phyloP scores from a whole-genome alignment of 116 monocot genomes.

The Phalaenopsis hybrid region DNA sequence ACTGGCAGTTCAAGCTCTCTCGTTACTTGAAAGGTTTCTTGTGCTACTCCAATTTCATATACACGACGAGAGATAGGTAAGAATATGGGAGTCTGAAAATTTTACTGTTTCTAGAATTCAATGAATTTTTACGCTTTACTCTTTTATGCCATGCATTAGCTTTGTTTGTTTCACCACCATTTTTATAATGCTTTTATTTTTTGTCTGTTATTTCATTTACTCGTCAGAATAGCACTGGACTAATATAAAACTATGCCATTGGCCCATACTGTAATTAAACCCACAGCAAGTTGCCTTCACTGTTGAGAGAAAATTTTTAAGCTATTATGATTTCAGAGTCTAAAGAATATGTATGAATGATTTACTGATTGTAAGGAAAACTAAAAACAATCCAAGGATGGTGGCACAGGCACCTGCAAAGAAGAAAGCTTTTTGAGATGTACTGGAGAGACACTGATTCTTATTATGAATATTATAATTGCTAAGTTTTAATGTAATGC shows the following conservation, averaged over 20 bases:
- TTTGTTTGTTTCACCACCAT: not conserved
- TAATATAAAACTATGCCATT: no score
- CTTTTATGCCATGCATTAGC: not conserved
- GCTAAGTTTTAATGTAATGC: no score
- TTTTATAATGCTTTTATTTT: not conserved
- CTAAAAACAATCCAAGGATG: no score
- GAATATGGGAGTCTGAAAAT: not conserved
- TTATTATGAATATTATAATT: no score
- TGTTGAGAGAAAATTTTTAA: not conserved
- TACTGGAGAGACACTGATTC: no score
- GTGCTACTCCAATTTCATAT: slow-evolving; percentile 2
- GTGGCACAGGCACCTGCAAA: no score
- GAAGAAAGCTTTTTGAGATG: no score
- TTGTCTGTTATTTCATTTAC: not conserved
- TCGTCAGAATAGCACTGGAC: not conserved
- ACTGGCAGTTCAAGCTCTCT: not conserved
- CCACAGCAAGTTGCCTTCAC: not conserved
- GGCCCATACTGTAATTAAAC: not conserved
- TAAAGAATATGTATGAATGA: not conserved
- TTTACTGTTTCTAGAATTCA: not conserved
- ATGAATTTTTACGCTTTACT: not conserved
- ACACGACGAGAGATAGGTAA: not conserved
- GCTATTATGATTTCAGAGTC: not conserved
- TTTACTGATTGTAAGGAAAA: no score
- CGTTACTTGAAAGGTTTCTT: slow-evolving; percentile 4